Percentiles rank a stretch among this genome's conserved stretches.
Evolutionary conservation across 148 eudicot genomes (phyloP).

Genomic region (Rhododendron vialii): DNA sequence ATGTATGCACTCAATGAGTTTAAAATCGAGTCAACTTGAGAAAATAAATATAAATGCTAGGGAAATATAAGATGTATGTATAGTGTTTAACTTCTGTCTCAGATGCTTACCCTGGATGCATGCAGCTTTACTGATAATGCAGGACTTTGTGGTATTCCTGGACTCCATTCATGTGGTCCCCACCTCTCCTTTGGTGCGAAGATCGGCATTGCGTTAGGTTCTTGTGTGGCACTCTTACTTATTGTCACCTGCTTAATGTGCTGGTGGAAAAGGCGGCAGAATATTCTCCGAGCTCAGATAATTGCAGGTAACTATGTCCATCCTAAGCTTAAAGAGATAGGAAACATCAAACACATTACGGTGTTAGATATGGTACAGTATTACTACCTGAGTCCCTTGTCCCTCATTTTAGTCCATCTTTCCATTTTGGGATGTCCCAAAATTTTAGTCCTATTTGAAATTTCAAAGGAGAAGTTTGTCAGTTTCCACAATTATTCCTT

Average conservation of each 20-base stretch:
- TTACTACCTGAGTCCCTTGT: not conserved
- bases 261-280: slow-evolving; percentile 97
- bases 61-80: not conserved
- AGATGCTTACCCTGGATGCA: slow-evolving; percentile 17
- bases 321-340: not conserved
- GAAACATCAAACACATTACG: not conserved
- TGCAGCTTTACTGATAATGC: slow-evolving; percentile 88
- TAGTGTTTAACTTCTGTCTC: not conserved
- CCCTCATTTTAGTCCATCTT: not conserved
- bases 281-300: slow-evolving; percentile 87
- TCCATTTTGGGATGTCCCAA: not conserved
- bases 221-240: slow-evolving; percentile 39
- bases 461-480: not conserved
- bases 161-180: slow-evolving; percentile 78
- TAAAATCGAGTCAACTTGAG: not conserved
- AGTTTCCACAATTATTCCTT: not conserved
- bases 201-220: slow-evolving; percentile 61
- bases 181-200: slow-evolving; percentile 89
- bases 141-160: slow-evolving; percentile 95
- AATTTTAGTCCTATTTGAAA: not conserved
- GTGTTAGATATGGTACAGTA: not conserved
- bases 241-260: slow-evolving; percentile 48
- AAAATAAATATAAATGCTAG: not conserved
- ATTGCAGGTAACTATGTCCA: slow-evolving; percentile 55
- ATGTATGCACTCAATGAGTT: slow-evolving; percentile 17